Evolutionary conservation across 2,329 filamentous ascomycete species (phyloP), one percentile per base, ranked within the genome.

Genomic region (Penicillium sp.): DNA sequence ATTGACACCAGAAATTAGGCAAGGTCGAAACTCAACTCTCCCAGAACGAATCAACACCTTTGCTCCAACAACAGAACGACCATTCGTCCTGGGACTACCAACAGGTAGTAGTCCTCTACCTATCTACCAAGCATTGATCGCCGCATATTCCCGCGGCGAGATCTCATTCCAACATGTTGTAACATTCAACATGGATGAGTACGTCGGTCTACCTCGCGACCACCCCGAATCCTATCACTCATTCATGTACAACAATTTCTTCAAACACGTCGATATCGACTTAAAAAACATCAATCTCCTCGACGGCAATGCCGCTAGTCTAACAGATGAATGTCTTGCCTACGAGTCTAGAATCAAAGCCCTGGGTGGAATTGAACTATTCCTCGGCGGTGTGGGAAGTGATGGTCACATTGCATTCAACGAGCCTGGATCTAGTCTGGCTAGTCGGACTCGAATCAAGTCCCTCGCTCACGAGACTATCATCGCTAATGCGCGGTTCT

Each of bases 101-200:
- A 53, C 50, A 24, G 50, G 50, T 0, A 53, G 50, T n/a, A 53
- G 50, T 12, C 50, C 50, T 22, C 30, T 53, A 15, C 30, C 50
- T 13, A 53, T 53, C 10, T 53, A 53, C 19, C n/a, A 38, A 38
- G 50, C 50, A 13, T 15, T 53, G 19, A 37, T 53, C 5, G 50
- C 50, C 50, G 50, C 50, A 37, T 38, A 53, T 15, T 15, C 30
- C 22, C 50, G 35, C 15, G n/a, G n/a, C 22, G 50, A 53, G 12
- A 26, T 53, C 35, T 53, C 50, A 15, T 53, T 53, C 26, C 30
- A 53, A 37, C 50, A 53, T 53, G 50, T 53, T 8, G 30, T 53
- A 15, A 53, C 50, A 10, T 53, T 53, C 50, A 53, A 53, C 50
- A 53, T 53, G 50, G 50, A 53, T 4, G 50, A 53, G n/a, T 53